A percentile compares a stretch with the other conserved stretches of the same genome.
Conservation (phyloP, 306 rosid genomes). For the Dicorynia guianensis region DNA sequence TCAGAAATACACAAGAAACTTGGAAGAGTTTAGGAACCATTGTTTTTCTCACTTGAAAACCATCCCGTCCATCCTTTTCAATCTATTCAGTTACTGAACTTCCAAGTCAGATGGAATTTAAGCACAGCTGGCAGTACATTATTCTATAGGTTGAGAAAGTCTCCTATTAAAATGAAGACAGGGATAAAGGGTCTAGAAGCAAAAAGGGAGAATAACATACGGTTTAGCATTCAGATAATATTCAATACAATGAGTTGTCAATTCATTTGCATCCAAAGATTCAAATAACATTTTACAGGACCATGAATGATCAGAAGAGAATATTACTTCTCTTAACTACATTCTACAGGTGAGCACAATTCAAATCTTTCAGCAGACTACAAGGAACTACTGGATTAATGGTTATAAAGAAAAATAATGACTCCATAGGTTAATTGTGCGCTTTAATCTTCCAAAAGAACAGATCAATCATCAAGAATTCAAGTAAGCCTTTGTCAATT, state of each 20-base stretch:
- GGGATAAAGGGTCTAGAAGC: background rate
- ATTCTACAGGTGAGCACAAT: constrained; percentile 9
- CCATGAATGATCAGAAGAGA: constrained; percentile 7
- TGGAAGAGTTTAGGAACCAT: background rate
- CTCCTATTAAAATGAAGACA: background rate
- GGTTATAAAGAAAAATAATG: constrained; percentile 45
- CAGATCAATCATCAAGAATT: constrained; percentile 42
- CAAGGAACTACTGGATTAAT: constrained; percentile 17
- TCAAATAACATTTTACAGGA: constrained; percentile 27
- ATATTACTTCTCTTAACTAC: background rate
- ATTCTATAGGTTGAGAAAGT: background rate
- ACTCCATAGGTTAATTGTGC: constrained; percentile 32
- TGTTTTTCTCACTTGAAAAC: background rate
- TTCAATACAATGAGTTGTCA: constrained; percentile 36
- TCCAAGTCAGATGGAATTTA: background rate
- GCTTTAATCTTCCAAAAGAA: constrained; percentile 40
- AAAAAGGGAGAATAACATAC: background rate
- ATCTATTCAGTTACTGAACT: background rate
- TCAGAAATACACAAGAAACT: background rate
- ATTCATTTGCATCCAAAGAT: constrained; percentile 23
- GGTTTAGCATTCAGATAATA: constrained; percentile 10
- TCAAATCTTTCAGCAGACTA: background rate
- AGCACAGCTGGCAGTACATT: background rate
- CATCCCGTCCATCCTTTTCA: background rate
- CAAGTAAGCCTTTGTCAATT: constrained; percentile 6